Evolutionary conservation across 108 stramenopile species (phyloP), one percentile per base, ranked within the genome.

Genomic region (Nannochloropsis salina): DNA sequence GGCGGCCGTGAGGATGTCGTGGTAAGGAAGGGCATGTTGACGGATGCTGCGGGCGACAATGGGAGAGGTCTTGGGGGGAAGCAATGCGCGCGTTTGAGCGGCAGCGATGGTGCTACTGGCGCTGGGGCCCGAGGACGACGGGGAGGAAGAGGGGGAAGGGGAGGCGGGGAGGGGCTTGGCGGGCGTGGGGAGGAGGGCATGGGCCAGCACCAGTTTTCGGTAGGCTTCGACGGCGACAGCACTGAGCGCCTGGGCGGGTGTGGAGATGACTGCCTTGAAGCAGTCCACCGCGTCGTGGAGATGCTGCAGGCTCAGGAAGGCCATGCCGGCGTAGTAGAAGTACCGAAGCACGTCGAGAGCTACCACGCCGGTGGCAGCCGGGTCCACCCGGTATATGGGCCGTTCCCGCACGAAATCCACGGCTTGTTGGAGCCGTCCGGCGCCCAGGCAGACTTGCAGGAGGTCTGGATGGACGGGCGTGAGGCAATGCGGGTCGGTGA

Each of bases 391-490:
- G n/a, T 74, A 74, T 4, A 74, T 74, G 4, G 61, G 61, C 61
- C 61, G 15, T 74, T 74, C 20, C 20, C n/a, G 20, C 4, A 74
- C 61, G 6, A 74, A 74, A 0, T 74, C 61, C 20, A n/a, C 61
- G 61, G 61, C 61, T 74, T 74, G 61, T n/a, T 74, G 61, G 61
- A n/a, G n/a, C 4, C 61, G 61, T n/a, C 61, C n/a, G 2, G 61
- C 15, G 3, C 11, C 40, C 9, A 45, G 80, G 45, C 85, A 86
- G 80, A 82, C 47, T 95, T 97, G 83, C 96, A 96, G 85, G 94
- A 94, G 44, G 94, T 92, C 43, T 94, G 94, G 40, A 89, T 97
- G 44, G 95, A 93, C 1, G 92, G 95, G 1, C 95, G 97, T 42
- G 93, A 92, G 42, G 91, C 92, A 22, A 80, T 90, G 9, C 87